phyloP scores from a whole-genome alignment of 768 basidiomycete genomes.

The Artomyces pyxidatus region DNA sequence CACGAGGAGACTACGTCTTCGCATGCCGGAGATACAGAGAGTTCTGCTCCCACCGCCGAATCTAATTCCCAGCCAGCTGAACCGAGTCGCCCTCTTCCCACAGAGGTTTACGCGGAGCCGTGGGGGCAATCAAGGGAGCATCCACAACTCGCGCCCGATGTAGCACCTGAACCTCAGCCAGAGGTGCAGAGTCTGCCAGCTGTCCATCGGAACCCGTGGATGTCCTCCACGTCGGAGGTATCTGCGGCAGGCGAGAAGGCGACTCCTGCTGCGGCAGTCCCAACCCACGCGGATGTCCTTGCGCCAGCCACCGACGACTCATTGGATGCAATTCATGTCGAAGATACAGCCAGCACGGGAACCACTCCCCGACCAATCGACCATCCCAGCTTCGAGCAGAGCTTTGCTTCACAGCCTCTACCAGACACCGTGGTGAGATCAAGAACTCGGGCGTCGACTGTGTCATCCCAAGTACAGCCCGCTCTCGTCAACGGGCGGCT shows the following conservation, averaged over 20 bases:
- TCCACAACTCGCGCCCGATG: conserved; percentile 4
- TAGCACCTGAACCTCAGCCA: conserved; percentile 16
- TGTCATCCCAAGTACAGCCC: conserved; percentile 14
- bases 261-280: neutral
- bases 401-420: conserved; percentile 1
- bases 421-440: conserved; percentile 6
- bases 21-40: neutral
- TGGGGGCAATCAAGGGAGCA: neutral
- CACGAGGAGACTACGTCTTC: neutral
- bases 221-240: neutral
- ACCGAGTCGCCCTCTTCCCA: neutral
- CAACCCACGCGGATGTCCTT: neutral
- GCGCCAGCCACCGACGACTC: neutral
- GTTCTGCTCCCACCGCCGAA: neutral
- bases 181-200: neutral
- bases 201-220: neutral
- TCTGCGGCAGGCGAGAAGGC: neutral
- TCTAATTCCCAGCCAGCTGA: neutral
- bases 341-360: neutral
- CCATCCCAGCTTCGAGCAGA: neutral
- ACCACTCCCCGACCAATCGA: conserved; percentile 4
- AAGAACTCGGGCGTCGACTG: conserved; percentile 12
- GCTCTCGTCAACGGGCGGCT: conserved; percentile 7
- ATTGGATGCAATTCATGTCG: neutral
- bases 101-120: neutral